phyloP scores from a whole-genome alignment of 495 filamentous ascomycete species.

The Trichoderma asperelloides region DNA sequence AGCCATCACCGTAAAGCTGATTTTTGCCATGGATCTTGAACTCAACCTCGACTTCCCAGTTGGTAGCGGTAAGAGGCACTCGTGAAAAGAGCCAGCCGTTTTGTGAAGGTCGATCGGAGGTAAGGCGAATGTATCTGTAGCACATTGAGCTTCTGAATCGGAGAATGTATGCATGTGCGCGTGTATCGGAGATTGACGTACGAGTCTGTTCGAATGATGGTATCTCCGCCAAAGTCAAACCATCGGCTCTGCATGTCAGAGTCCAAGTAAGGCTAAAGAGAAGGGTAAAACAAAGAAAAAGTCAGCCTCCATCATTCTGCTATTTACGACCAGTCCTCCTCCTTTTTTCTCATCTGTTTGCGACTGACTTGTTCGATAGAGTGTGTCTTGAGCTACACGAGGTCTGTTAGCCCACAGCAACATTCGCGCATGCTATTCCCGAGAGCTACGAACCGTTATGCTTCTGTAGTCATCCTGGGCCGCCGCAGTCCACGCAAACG shows the following conservation, averaged over 20 bases:
- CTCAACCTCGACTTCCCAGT: conserved; percentile 98
- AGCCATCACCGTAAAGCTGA: conserved; percentile 84
- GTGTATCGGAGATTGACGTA: conserved; percentile 32
- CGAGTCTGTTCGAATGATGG: conserved; percentile 86
- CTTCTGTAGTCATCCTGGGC: conserved; percentile 43
- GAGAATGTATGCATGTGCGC: background rate
- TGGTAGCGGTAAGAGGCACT: conserved; percentile 91
- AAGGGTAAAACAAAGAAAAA: background rate
- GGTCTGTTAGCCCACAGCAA: background rate
- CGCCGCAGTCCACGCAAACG: conserved; percentile 34
- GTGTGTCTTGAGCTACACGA: conserved; percentile 62
- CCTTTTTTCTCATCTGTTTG: conserved; percentile 13
- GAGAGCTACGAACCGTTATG: conserved; percentile 34
- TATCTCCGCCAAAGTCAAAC: conserved; percentile 98
- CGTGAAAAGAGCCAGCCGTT: conserved; percentile 89
- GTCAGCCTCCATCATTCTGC: background rate
- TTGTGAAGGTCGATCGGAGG: conserved; percentile 81
- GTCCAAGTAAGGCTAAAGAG: conserved; percentile 78
- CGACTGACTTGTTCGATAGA: conserved; percentile 47
- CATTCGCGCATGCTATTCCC: background rate
- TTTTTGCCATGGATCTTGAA: conserved; percentile 79
- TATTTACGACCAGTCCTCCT: conserved; percentile 6
- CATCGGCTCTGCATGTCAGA: conserved; percentile 98
- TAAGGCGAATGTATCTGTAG: conserved; percentile 80
- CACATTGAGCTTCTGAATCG: background rate